Evolutionary conservation across 2,329 filamentous ascomycete genomes (phyloP).

Genomic region (Herpotrichia juniperi): DNA sequence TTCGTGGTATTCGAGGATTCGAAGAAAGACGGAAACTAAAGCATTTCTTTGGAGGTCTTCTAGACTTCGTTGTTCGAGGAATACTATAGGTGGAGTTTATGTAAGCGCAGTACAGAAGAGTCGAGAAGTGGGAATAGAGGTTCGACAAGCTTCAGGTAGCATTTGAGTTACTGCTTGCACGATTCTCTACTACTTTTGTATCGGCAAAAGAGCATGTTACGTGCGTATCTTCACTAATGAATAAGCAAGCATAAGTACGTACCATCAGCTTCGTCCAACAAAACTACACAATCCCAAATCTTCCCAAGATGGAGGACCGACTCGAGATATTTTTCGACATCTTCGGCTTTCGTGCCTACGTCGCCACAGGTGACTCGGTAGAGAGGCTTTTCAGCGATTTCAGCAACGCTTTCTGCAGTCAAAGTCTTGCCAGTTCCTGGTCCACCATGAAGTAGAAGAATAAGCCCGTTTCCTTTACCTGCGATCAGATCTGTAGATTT

Average conservation of each 20-base stretch:
- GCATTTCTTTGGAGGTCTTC: slow-evolving; percentile 22
- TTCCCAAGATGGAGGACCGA: slow-evolving; percentile 45
- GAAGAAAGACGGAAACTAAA: slow-evolving; percentile 29
- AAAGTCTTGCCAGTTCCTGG: slow-evolving; percentile 54
- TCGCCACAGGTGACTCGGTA: slow-evolving; percentile 36
- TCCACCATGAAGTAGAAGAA: slow-evolving; percentile 56
- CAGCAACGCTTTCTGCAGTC: slow-evolving; percentile 46
- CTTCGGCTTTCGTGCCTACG: slow-evolving; percentile 37
- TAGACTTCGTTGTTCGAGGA: slow-evolving; percentile 18
- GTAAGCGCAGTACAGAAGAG: too few relatives aligned
- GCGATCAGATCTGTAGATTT: slow-evolving; percentile 24
- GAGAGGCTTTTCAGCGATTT: slow-evolving; percentile 55
- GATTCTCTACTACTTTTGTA: too few relatives aligned
- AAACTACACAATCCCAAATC: slow-evolving; percentile 55
- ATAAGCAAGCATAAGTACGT: too few relatives aligned
- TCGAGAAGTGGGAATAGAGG: too few relatives aligned
- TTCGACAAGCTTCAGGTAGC: too few relatives aligned
- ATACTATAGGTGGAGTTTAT: slow-evolving; percentile 8
- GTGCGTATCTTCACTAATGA: too few relatives aligned
- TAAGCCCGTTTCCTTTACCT: slow-evolving; percentile 59
- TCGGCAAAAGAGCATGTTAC: too few relatives aligned
- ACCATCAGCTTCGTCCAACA: slow-evolving; percentile 56
- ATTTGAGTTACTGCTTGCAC: too few relatives aligned
- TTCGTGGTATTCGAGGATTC: slow-evolving; percentile 49
- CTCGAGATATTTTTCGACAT: slow-evolving; percentile 50